phyloP scores from a whole-genome alignment of 257 asterid genomes.

The Prunella vulgaris region DNA sequence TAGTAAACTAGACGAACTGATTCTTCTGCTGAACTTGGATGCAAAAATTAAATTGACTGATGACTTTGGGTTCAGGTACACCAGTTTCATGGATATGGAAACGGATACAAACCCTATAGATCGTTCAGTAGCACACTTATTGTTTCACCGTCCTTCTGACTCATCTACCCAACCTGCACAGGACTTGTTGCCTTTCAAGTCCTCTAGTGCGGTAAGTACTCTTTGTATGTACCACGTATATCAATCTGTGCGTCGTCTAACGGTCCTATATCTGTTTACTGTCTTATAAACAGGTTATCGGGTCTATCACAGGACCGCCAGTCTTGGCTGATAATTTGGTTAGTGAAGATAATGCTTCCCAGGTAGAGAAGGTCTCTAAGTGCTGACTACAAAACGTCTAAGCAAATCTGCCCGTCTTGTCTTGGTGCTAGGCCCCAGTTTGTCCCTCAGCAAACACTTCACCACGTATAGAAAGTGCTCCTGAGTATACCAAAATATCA shows the following conservation, averaged over 20 bases:
- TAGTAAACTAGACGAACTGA: not conserved
- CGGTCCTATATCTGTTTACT: slow-evolving; percentile 14
- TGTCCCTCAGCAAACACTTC: not conserved
- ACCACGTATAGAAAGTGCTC: slow-evolving; percentile 18
- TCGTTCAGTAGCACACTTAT: slow-evolving; percentile 77
- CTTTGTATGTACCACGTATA: not conserved
- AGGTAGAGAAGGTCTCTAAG: slow-evolving; percentile 15
- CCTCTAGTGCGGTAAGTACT: slow-evolving; percentile 37
- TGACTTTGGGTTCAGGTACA: slow-evolving; percentile 31
- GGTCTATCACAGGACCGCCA: slow-evolving; percentile 27
- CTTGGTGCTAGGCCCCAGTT: not conserved
- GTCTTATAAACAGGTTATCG: slow-evolving; percentile 42
- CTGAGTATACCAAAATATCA: not conserved
- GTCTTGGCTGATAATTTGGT: slow-evolving; percentile 30
- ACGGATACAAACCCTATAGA: slow-evolving; percentile 82
- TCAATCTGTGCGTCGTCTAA: slow-evolving; percentile 14
- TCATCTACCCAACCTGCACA: slow-evolving; percentile 29
- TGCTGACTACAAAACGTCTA: slow-evolving; percentile 10
- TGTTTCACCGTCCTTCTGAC: slow-evolving; percentile 68
- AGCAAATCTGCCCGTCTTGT: not conserved
- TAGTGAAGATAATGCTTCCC: slow-evolving; percentile 23
- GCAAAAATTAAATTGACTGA: not conserved
- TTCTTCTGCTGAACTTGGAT: not conserved
- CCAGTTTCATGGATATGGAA: slow-evolving; percentile 59
- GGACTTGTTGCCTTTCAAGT: slow-evolving; percentile 29